Conservation (phyloP, 768 basidiomycete genomes). For the Agrocybe praecox region DNA sequence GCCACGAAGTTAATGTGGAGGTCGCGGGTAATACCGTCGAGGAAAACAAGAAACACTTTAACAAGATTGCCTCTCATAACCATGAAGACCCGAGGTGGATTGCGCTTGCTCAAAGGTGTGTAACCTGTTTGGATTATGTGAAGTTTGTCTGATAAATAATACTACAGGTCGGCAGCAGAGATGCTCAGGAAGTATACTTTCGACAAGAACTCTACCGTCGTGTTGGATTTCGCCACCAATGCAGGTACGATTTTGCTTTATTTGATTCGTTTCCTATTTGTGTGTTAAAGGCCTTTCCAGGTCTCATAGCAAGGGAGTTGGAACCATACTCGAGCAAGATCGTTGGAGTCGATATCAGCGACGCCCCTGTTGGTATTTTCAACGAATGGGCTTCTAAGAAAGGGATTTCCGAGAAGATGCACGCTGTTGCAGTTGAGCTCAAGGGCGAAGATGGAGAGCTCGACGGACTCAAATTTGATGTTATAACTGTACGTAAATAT, state of each 20-base stretch:
- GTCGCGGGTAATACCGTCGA: constrained; percentile 22
- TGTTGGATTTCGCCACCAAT: constrained; percentile 80
- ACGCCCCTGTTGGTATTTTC: constrained; percentile 67
- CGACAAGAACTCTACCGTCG: constrained; percentile 52
- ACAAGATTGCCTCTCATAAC: constrained; percentile 23
- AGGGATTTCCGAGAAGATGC: constrained; percentile 71
- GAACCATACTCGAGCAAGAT: constrained; percentile 62
- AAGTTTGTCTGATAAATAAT: too few relatives aligned
- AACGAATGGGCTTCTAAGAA: constrained; percentile 60
- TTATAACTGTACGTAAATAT: constrained; percentile 57
- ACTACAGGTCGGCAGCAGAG: constrained; percentile 32
- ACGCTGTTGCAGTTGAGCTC: constrained; percentile 54
- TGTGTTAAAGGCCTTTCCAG: constrained; percentile 33
- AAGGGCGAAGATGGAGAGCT: constrained; percentile 50
- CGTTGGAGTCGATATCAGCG: constrained; percentile 77
- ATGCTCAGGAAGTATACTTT: constrained; percentile 48
- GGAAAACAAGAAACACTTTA: constrained; percentile 39
- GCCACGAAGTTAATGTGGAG: not conserved
- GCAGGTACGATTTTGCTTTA: constrained; percentile 43
- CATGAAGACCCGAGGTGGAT: constrained; percentile 20
- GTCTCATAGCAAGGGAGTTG: constrained; percentile 63
- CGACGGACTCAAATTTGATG: constrained; percentile 61
- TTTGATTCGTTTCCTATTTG: not conserved
- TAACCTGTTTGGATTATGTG: not conserved
- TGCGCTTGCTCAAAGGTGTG: constrained; percentile 27